These are phyloP conservation scores for Fusarium aywerte DNA, from an alignment of 2,329 filamentous ascomycete genomes.

Conservation along the genomic window DNA sequence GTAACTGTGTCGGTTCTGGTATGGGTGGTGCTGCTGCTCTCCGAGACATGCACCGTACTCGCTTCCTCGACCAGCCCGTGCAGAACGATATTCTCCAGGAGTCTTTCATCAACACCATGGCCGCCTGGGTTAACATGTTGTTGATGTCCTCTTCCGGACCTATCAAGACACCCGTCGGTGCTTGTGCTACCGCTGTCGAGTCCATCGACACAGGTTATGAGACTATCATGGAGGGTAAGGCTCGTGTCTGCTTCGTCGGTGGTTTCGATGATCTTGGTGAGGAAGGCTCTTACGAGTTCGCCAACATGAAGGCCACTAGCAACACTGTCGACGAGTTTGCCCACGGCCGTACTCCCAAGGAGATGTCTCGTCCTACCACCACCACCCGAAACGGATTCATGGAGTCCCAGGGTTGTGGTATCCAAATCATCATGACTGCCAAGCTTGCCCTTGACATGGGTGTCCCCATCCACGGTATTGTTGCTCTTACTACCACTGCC, in stretches of 20 bases:
- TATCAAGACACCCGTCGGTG: slow-evolving; percentile 98
- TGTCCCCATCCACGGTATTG: slow-evolving; percentile 94
- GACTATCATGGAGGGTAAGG: slow-evolving; percentile 98
- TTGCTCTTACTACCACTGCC: slow-evolving; percentile 93
- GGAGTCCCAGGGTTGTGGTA: slow-evolving; percentile 98
- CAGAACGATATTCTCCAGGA: slow-evolving; percentile 99
- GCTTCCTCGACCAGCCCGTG: slow-evolving; percentile 94
- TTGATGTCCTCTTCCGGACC: slow-evolving; percentile 95
- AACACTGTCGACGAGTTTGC: slow-evolving; percentile 97
- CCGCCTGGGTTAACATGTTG: slow-evolving; percentile 99
- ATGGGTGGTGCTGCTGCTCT: slow-evolving; percentile 95
- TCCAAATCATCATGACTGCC: slow-evolving; percentile 98
- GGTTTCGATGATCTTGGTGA: slow-evolving; percentile 99
- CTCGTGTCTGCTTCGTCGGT: slow-evolving; percentile 95
- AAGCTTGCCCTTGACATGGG: slow-evolving; percentile 97
- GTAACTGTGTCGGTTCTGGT: slow-evolving; percentile 98
- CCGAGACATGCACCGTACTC: slow-evolving; percentile 97
- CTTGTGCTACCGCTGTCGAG: slow-evolving; percentile 96
- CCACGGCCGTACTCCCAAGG: slow-evolving; percentile 91
- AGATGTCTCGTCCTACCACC: slow-evolving; percentile 98
- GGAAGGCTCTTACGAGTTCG: slow-evolving; percentile 98
- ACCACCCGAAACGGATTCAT: slow-evolving; percentile 98
- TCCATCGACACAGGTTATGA: slow-evolving; percentile 98
- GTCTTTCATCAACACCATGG: slow-evolving; percentile 99
- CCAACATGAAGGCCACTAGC: slow-evolving; percentile 99